phyloP scores from a whole-genome alignment of 331 rosid species.

The Quercus lobata region DNA sequence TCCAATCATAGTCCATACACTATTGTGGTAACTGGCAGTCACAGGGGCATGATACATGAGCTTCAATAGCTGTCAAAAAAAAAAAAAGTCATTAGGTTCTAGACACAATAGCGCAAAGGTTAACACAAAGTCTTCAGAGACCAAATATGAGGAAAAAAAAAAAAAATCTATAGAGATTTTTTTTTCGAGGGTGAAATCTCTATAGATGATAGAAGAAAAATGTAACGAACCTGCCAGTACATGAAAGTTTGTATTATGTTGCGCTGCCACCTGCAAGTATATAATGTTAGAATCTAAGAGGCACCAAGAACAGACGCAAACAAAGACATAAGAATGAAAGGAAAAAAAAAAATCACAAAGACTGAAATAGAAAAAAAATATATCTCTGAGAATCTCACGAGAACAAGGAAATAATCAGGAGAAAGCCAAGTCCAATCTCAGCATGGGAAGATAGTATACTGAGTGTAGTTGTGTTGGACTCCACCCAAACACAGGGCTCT shows the following conservation, averaged over 20 bases:
- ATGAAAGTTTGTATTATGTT: conserved; percentile 81
- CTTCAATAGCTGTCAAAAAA: conserved; percentile 60
- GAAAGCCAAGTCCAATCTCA: conserved; percentile 94
- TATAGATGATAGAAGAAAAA: conserved; percentile 5
- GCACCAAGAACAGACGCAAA: not conserved
- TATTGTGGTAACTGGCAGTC: conserved; percentile 75
- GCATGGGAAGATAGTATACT: conserved; percentile 75
- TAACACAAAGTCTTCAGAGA: not conserved
- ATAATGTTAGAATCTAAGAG: not conserved
- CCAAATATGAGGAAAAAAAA: not conserved
- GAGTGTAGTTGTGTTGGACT: conserved; percentile 76
- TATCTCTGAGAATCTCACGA: conserved; percentile 58
- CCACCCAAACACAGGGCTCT: conserved; percentile 93
- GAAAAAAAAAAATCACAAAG: not conserved
- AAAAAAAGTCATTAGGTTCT: not conserved
- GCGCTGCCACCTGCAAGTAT: conserved; percentile 79
- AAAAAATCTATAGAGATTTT: not conserved
- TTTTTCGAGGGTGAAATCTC: too few relatives aligned
- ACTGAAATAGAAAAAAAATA: not conserved
- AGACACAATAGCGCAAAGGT: not conserved
- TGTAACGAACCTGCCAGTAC: conserved; percentile 88
- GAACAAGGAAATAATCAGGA: conserved; percentile 67
- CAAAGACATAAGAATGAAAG: conserved; percentile 9
- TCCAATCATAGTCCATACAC: conserved; percentile 83
- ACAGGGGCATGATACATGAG: conserved; percentile 91